phyloP scores from a whole-genome alignment of 257 asterid species.

The Henckelia pumila region DNA sequence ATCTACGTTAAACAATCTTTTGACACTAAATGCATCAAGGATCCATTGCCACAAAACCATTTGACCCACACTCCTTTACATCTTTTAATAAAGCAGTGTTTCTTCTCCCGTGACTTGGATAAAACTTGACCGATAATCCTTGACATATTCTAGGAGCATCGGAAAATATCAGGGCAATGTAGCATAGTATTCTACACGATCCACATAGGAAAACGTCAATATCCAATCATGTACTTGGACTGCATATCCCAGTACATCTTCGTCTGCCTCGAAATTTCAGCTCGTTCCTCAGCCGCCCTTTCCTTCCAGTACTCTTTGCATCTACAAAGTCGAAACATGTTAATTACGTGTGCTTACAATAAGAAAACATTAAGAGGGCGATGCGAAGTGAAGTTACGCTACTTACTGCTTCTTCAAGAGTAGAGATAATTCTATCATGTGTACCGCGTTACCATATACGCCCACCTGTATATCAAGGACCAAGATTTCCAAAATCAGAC shows the following conservation, averaged over 20 bases:
- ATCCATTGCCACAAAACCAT: no score
- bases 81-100: no score
- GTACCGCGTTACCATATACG: constrained; percentile 57
- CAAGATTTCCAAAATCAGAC: background rate
- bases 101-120: background rate
- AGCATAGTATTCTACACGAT: background rate
- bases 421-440: constrained; percentile 66
- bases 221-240: constrained; percentile 63
- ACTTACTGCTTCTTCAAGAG: constrained; percentile 68
- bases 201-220: constrained; percentile 24
- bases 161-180: no score
- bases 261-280: constrained; percentile 68
- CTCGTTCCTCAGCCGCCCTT: constrained; percentile 50
- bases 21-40: background rate
- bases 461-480: constrained; percentile 50
- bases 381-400: background rate
- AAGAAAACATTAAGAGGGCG: background rate
- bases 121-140: background rate
- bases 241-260: constrained; percentile 66
- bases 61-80: background rate
- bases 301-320: constrained; percentile 74
- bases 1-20: background rate
- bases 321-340: constrained; percentile 27
- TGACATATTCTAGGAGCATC: background rate
- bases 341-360: background rate